Conservation (phyloP, 768 basidiomycete species). For the Kwoniella sp. region DNA sequence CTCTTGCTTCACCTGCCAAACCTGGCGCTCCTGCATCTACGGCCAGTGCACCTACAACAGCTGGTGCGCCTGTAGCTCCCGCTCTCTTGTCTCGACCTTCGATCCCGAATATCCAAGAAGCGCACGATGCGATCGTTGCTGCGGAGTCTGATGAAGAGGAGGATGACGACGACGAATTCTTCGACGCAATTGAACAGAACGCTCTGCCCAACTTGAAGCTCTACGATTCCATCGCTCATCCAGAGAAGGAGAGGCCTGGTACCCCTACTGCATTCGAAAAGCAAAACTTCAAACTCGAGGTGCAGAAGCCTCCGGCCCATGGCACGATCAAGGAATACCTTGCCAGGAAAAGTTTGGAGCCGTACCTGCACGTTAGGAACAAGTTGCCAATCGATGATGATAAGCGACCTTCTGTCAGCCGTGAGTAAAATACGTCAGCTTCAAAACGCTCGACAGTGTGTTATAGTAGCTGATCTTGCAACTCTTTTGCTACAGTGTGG, state of each 20-base stretch:
- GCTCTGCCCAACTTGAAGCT: slow-evolving; percentile 75
- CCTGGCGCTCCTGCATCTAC: not conserved
- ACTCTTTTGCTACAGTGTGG: slow-evolving; percentile 64
- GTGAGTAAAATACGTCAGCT: slow-evolving; percentile 25
- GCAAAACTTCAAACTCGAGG: slow-evolving; percentile 8
- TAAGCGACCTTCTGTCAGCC: slow-evolving; percentile 73
- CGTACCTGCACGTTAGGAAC: slow-evolving; percentile 68
- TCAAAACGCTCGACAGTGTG: not conserved
- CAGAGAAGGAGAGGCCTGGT: slow-evolving; percentile 50
- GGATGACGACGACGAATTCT: slow-evolving; percentile 81
- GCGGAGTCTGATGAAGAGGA: slow-evolving; percentile 53
- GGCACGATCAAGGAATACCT: slow-evolving; percentile 54
- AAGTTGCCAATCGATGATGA: slow-evolving; percentile 68
- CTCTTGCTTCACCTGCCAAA: not conserved
- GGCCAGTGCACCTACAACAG: not conserved
- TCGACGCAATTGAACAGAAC: slow-evolving; percentile 89
- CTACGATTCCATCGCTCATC: slow-evolving; percentile 65
- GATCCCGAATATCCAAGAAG: slow-evolving; percentile 45
- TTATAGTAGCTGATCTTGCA: slow-evolving; percentile 1
- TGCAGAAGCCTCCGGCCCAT: slow-evolving; percentile 4
- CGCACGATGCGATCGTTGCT: slow-evolving; percentile 51
- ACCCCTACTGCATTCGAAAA: slow-evolving; percentile 25
- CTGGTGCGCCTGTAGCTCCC: slow-evolving; percentile 3
- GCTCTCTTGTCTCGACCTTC: slow-evolving; percentile 22
- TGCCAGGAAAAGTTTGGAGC: slow-evolving; percentile 60